Conservation (phyloP, 352 stramenopile genomes). For the Globisporangium cederbergense region DNA sequence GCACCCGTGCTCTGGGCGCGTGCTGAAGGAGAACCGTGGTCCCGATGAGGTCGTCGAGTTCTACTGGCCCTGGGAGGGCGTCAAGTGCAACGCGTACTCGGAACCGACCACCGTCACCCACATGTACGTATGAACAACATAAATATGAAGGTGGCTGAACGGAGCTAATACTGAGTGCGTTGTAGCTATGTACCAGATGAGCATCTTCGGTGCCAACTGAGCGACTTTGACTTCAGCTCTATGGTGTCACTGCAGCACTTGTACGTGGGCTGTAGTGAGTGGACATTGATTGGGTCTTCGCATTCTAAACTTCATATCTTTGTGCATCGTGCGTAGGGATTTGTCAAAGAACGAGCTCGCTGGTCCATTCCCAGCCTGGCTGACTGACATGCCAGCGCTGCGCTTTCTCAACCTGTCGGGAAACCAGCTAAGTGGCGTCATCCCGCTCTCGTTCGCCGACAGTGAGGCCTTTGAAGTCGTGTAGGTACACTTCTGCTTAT, state of each 20-base stretch:
- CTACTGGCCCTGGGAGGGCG: constrained; percentile 69
- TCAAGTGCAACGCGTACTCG: constrained; percentile 62
- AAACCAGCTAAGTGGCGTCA: constrained; percentile 41
- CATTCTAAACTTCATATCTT: neutral
- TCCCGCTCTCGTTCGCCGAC: constrained; percentile 49
- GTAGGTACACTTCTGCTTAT: constrained; percentile 20
- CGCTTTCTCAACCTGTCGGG: constrained; percentile 52
- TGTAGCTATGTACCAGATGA: constrained; percentile 54
- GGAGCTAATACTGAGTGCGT: neutral
- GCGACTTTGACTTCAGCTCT: constrained; percentile 51
- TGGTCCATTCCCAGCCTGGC: constrained; percentile 53
- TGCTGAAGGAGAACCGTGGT: constrained; percentile 32
- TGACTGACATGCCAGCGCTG: constrained; percentile 60
- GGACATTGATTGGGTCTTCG: neutral
- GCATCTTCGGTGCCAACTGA: constrained; percentile 42
- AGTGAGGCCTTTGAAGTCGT: constrained; percentile 60
- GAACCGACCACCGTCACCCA: constrained; percentile 68
- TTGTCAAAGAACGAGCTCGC: constrained; percentile 50
- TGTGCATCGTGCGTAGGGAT: constrained; percentile 27
- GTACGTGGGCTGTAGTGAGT: constrained; percentile 27
- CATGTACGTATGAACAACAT: constrained; percentile 34
- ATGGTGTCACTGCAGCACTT: constrained; percentile 75
- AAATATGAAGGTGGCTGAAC: too few species aligned
- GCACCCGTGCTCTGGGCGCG: constrained; percentile 59
- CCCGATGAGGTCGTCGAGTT: constrained; percentile 23